Base-by-base conservation (phyloP, 2,329 filamentous ascomycete genomes). In the Trichoderma sp. region DNA sequence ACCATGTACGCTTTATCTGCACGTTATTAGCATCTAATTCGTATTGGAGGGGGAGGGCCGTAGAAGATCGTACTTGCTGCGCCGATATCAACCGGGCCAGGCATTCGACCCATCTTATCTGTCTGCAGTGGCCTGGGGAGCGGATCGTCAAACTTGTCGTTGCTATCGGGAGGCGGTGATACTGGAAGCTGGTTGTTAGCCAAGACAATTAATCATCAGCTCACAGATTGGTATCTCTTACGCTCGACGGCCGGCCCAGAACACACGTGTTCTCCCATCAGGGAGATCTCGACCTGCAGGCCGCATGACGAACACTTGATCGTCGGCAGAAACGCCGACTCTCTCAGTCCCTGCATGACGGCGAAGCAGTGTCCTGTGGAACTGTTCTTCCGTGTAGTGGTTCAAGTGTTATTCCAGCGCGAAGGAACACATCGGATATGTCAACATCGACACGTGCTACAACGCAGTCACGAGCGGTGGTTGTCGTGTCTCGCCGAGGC, bases 221-320 rank as follows among this genome's bases (percentile, higher is more conserved):
- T 27, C 40, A 21, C 37, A 24, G n/a, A 49, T 11, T 35, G 40
- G 5, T 49, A 37, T 66, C n/a, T 49, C 77, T 73, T 79, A 84
- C 87, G 78, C 75, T 86, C 85, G 75, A 82, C 81, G 80, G 83
- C 76, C 70, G 81, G 76, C 70, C 79, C 81, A 57, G 79, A 79
- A 79, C 94, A 97, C 71, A 92, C 79, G 82, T 97, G 94, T 71
- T 96, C 93, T 71, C 92, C 93, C 90, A 97, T 92, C 79, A 90
- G 84, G 52, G 91, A 91, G 74, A 97, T 96, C 77, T 94, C 91
- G 70, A 97, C 92, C 75, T 94, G 88, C 52, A 83, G 80, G 52
- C 89, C 88, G 78, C 93, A 97, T 82, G 86, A 89, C 65, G 93
- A 96, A 81, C 93, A 97, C 85, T 95, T 97, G 81, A 97, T 92